phyloP scores from a whole-genome alignment of 768 basidiomycete species.

The Amanita inopinata region DNA sequence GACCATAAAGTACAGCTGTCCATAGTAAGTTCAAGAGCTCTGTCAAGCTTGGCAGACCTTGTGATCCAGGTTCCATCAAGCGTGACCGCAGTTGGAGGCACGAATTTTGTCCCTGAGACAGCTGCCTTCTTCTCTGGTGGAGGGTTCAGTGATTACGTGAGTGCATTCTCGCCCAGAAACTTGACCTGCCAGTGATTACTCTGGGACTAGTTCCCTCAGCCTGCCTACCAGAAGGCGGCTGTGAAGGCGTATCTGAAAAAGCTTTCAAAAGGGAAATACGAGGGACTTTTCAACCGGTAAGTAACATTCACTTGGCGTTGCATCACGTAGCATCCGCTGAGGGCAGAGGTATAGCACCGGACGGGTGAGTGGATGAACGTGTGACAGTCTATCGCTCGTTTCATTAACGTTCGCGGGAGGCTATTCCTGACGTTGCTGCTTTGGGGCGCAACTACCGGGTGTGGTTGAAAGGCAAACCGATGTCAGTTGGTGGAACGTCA shows the following conservation, averaged over 20 bases:
- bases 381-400: not conserved
- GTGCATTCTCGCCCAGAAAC: conserved; percentile 9
- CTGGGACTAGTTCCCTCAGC: conserved; percentile 14
- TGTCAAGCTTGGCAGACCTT: not conserved
- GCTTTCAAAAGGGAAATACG: conserved; percentile 31
- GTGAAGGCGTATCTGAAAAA: conserved; percentile 29
- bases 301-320: conserved; percentile 13
- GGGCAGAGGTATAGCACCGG: conserved; percentile 37
- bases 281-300: conserved; percentile 47
- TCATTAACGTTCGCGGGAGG: conserved; percentile 22
- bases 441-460: conserved; percentile 41
- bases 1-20: conserved; percentile 22
- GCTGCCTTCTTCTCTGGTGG: conserved; percentile 59
- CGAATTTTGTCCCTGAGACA: conserved; percentile 40
- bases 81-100: conserved; percentile 64
- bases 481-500: conserved; percentile 48
- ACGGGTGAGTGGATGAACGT: conserved; percentile 27
- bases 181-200: not conserved
- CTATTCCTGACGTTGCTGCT: conserved; percentile 55
- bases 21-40: conserved; percentile 28
- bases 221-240: conserved; percentile 31
- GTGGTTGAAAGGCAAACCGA: conserved; percentile 27
- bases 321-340: not conserved
- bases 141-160: conserved; percentile 61
- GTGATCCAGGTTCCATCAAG: conserved; percentile 20